These are phyloP conservation scores for Collybia mongolica DNA, from an alignment of 768 basidiomycete genomes.

Conservation along the genomic window DNA sequence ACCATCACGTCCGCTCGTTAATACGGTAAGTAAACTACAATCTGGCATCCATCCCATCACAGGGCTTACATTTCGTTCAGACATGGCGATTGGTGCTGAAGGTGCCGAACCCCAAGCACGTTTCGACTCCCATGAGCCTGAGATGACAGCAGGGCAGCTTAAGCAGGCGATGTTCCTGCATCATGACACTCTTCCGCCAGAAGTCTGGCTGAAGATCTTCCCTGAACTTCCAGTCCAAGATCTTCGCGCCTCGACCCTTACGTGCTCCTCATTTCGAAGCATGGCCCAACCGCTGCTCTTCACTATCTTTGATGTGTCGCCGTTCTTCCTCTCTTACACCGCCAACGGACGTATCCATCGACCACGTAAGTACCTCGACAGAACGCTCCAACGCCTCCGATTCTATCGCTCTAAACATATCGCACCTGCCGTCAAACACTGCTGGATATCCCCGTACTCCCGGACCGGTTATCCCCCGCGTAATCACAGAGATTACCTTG, in stretches of 20 bases:
- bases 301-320: conserved; percentile 30
- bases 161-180: neutral
- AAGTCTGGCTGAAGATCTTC: conserved; percentile 35
- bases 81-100: no score
- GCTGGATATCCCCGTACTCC: conserved; percentile 35
- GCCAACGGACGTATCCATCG: conserved; percentile 23
- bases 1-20: no score
- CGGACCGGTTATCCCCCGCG: conserved; percentile 25
- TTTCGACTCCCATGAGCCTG: no score
- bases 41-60: no score
- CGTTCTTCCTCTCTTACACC: conserved; percentile 31
- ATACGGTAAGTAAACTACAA: no score
- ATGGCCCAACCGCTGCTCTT: conserved; percentile 37
- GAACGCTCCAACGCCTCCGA: conserved; percentile 25
- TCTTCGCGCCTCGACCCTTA: conserved; percentile 27
- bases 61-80: no score
- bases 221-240: conserved; percentile 25
- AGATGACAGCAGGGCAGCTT: no score
- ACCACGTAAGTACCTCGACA: conserved; percentile 26
- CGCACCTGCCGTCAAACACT: conserved; percentile 29
- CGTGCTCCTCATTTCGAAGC: conserved; percentile 28
- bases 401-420: conserved; percentile 31
- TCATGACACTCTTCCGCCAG: conserved; percentile 23
- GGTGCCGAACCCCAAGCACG: no score
- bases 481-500: conserved; percentile 28